Percentiles rank a stretch among this genome's conserved stretches.
These are phyloP conservation scores for Globisporangium orthogonon DNA, from an alignment of 352 stramenopile species.

Conservation along the genomic window DNA sequence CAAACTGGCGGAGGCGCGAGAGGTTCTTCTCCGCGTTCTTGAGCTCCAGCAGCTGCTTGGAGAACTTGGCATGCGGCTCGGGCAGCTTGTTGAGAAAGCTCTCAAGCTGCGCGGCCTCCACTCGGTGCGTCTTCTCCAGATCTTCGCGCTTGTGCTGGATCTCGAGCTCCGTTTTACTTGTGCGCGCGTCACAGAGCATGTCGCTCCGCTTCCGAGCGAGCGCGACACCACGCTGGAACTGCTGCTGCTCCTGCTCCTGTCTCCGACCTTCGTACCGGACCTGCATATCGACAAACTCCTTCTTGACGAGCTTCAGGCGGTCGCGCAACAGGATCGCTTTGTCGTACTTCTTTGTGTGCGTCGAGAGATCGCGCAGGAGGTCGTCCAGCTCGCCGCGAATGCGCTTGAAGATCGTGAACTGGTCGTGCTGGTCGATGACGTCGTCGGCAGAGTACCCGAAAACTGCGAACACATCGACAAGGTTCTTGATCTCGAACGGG, in stretches of 20 bases:
- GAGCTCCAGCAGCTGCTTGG: constrained; percentile 58
- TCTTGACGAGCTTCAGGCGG: constrained; percentile 50
- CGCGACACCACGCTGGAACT: constrained; percentile 38
- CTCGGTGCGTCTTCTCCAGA: constrained; percentile 47
- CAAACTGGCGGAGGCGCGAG: constrained; percentile 50
- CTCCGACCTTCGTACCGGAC: constrained; percentile 44
- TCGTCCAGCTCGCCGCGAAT: constrained; percentile 55
- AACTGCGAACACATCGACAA: constrained; percentile 63
- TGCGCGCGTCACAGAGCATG: constrained; percentile 21
- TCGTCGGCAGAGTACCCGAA: constrained; percentile 60
- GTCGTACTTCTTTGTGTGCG: constrained; percentile 64
- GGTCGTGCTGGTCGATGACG: constrained; percentile 64
- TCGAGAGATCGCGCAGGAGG: constrained; percentile 40
- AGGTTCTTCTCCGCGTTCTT: constrained; percentile 71
- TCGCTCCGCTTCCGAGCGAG: constrained; percentile 36
- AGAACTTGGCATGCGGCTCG: constrained; percentile 63
- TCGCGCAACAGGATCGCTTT: constrained; percentile 63
- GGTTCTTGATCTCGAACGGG: constrained; percentile 57
- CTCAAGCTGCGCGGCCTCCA: constrained; percentile 59
- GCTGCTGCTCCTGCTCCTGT: constrained; percentile 37
- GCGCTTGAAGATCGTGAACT: constrained; percentile 61
- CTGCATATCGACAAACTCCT: constrained; percentile 65
- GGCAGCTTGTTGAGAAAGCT: constrained; percentile 46
- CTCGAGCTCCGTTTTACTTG: constrained; percentile 25
- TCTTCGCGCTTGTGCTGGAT: constrained; percentile 44